Base-by-base conservation (phyloP, 2,329 filamentous ascomycete species). In the Ceratocystis harringtonii region DNA sequence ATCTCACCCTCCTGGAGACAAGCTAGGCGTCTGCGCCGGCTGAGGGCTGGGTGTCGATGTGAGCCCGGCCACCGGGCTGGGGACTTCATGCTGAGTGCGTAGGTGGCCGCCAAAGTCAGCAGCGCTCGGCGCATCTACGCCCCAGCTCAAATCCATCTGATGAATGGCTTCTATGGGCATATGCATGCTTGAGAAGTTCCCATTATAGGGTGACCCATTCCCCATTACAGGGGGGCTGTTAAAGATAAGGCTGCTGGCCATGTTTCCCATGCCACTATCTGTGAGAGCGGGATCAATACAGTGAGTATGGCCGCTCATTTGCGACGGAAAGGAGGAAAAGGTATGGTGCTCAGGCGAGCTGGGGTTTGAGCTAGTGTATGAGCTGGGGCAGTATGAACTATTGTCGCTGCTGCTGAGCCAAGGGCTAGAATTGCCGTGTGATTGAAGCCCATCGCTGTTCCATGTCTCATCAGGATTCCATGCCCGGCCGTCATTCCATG, bases 291-390 rank as follows among this genome's bases (percentile, higher is more conserved):
- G 65, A n/a, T 66, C 52, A 6, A 63, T 19, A 28, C 43, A 66
- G 4, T 41, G 25, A 7, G 28, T 4, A 30, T 32, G 10, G 41
- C 15, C 60, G 60, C 5, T 25, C 5, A 32, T 48, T 41, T 63
- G 25, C 15, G 65, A 52, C 12, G 65, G 63, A 17, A 44, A 36
- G 41, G 60, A 52, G 25, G 44, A n/a, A 32, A 19, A 62, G 60
- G 12, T 15, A 1, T 28, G 41, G 60, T 44, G 7, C 3, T 36
- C 36, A 4, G 65, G 65, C 17, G 65, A 66, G 41, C 61, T 63
- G 55, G 65, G 65, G n/a, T 52, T 60, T 12, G 65, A 66, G 50
- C 52, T 30, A 30, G 7, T 61, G 32, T 66, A 66, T 25, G 61
- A 52, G 6, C 45, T 25, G 25, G 65, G 1, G 61, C 60, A 58